Base-by-base conservation (phyloP, 2,329 filamentous ascomycete genomes). In the Phialophora verrucosa region DNA sequence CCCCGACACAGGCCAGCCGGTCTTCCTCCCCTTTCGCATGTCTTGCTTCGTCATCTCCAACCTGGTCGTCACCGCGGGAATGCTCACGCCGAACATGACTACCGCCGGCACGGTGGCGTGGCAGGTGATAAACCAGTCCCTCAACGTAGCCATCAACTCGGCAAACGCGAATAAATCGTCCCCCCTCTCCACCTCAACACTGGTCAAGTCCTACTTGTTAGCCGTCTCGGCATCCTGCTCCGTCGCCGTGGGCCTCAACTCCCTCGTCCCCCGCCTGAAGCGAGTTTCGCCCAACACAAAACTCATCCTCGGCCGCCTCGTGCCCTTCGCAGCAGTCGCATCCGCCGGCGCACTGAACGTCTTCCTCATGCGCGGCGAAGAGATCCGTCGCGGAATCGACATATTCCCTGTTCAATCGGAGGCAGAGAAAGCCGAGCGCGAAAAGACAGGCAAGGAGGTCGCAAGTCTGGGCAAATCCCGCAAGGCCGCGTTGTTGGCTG, bases 21-120 rank as follows among this genome's bases (percentile, higher is more conserved):
- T 99, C 70, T 87, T 98, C 74, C 85, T 99, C n/a, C 95, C 95
- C 25, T 98, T 98, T 78, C 91, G 95, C 77, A 99, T 99, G 95
- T 98, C 94, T 59, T 91, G 87, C 81, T 99, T 95, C 77, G 93
- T 96, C 63, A 80, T 98, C 63, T 93, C 93, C 71, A 99, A 99
- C 79, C 81, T 99, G 78, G 84, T 98, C 65, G 94, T 98, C 68
- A 99, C 95, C 54, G 94, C 89, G 6, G 95, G 95, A 74, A 99
- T 99, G 95, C 89, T 99, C 63, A 95, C 94, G 60, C 95, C 95
- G 2, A 66, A 67, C 32, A 35, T 55, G 53, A 31, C 31, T 5
- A 58, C 55, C 32, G 25, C 38, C n/a, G 27, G 55, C 31, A 44
- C n/a, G n/a, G 55, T 47, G 14, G 55, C 38, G 17, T 47, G 32